Conservation (phyloP, 371 early-diverging fungal genomes). For the Lichtheimia ornata region DNA sequence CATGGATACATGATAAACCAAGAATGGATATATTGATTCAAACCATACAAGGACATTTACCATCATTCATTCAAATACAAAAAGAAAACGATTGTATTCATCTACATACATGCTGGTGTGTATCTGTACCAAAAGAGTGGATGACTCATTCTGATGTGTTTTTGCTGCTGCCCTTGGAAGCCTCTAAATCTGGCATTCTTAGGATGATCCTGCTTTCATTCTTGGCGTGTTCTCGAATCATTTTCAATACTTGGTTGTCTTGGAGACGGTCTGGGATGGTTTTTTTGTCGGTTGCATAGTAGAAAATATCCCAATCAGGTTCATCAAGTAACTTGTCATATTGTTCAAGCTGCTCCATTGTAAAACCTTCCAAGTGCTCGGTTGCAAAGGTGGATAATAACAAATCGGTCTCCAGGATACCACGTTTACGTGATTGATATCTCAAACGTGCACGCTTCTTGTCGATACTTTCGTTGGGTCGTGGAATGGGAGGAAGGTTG, state of each 20-base stretch:
- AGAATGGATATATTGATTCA: too few species aligned
- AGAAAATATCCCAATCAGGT: slow-evolving; percentile 97
- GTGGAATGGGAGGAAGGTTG: slow-evolving; percentile 62
- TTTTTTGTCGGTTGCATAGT: slow-evolving; percentile 83
- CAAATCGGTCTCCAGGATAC: slow-evolving; percentile 93
- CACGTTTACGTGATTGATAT: slow-evolving; percentile 92
- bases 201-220: slow-evolving; percentile 68
- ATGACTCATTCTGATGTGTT: neutral
- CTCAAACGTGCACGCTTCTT: slow-evolving; percentile 79
- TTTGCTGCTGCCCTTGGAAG: slow-evolving; percentile 5
- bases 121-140: too few species aligned
- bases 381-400: slow-evolving; percentile 88
- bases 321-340: slow-evolving; percentile 87
- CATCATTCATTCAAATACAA: too few species aligned
- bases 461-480: slow-evolving; percentile 65
- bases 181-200: slow-evolving; percentile 75
- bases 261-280: slow-evolving; percentile 59
- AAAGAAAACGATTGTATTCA: too few species aligned
- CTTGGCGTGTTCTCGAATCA: slow-evolving; percentile 67
- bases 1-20: too few species aligned
- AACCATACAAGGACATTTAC: too few species aligned
- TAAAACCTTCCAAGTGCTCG: slow-evolving; percentile 57
- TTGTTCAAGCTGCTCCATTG: slow-evolving; percentile 63
- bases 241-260: slow-evolving; percentile 56
- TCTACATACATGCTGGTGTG: too few species aligned